Conservation (phyloP, 1,284 basidiomycete species). For the Neonothopanus nambi region DNA sequence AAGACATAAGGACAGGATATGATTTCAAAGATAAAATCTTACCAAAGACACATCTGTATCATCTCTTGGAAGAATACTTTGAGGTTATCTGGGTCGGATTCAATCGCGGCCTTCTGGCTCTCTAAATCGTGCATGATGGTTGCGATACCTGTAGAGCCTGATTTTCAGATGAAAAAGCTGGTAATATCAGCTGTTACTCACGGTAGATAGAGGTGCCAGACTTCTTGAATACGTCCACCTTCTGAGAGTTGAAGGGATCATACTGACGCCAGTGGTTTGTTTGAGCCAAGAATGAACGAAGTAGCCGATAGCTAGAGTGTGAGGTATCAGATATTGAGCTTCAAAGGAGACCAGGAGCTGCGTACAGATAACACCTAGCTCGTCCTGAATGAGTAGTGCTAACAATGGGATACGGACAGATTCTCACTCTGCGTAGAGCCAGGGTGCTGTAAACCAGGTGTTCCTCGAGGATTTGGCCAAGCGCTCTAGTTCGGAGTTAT, state of each 20-base stretch:
- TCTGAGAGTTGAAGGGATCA: constrained; percentile 87
- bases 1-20: background rate
- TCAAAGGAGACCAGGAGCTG: constrained; percentile 8
- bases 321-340: background rate
- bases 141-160: constrained; percentile 55
- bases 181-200: constrained; percentile 32
- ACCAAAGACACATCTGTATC: constrained; percentile 89
- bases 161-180: background rate
- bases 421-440: constrained; percentile 90
- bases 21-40: background rate
- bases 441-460: constrained; percentile 91
- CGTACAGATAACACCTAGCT: constrained; percentile 66
- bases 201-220: constrained; percentile 80
- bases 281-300: constrained; percentile 75
- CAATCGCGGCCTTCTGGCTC: constrained; percentile 44
- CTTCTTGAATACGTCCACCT: constrained; percentile 82
- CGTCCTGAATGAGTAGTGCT: background rate
- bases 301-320: constrained; percentile 74
- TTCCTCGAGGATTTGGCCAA: constrained; percentile 53
- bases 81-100: constrained; percentile 52
- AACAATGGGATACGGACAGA: background rate
- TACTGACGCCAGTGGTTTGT: constrained; percentile 76
- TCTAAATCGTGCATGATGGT: constrained; percentile 67
- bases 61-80: constrained; percentile 78
- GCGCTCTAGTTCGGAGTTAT: constrained; percentile 71